These are phyloP conservation scores for Zygnema circumcarinatum DNA, from an alignment of 139 green algal species.

Conservation along the genomic window DNA sequence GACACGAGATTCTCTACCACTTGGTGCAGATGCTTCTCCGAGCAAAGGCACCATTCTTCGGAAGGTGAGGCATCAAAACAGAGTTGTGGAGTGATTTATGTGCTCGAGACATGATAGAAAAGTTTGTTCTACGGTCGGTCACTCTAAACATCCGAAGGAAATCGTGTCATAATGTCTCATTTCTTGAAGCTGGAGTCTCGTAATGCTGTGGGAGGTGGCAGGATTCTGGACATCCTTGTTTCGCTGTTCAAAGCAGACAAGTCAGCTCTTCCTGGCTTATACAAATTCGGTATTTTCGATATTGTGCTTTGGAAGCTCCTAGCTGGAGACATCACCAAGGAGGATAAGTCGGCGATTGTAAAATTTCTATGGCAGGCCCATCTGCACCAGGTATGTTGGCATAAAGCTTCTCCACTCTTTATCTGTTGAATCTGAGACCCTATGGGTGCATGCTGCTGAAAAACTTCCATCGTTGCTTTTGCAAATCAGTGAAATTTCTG, in stretches of 20 bases:
- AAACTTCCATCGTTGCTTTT: too few species aligned
- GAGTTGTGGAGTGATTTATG: too few species aligned
- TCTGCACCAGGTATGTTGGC: constrained; percentile 37
- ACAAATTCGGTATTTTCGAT: constrained; percentile 42
- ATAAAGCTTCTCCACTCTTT: background rate
- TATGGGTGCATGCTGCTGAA: too few species aligned
- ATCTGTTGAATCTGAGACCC: background rate
- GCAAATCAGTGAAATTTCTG: too few species aligned
- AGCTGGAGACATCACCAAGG: constrained; percentile 38
- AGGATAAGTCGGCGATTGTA: constrained; percentile 18
- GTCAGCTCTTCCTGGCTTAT: constrained; percentile 5
- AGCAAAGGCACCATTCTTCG: constrained; percentile 42
- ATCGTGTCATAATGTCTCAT: too few species aligned
- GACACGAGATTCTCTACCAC: constrained; percentile 25
- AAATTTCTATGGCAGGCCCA: constrained; percentile 40
- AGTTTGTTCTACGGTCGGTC: too few species aligned
- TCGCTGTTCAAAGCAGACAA: constrained; percentile 11
- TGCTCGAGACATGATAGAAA: too few species aligned
- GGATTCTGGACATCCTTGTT: constrained; percentile 33
- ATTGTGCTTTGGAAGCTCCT: constrained; percentile 55
- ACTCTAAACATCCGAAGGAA: too few species aligned
- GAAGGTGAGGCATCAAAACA: constrained; percentile 26
- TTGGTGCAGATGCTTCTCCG: constrained; percentile 46
- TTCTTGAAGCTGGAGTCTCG: too few species aligned
- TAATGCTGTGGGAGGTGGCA: too few species aligned